These are phyloP conservation scores for Cucurbita argyrosperma DNA, from an alignment of 306 rosid species.

Conservation along the genomic window DNA sequence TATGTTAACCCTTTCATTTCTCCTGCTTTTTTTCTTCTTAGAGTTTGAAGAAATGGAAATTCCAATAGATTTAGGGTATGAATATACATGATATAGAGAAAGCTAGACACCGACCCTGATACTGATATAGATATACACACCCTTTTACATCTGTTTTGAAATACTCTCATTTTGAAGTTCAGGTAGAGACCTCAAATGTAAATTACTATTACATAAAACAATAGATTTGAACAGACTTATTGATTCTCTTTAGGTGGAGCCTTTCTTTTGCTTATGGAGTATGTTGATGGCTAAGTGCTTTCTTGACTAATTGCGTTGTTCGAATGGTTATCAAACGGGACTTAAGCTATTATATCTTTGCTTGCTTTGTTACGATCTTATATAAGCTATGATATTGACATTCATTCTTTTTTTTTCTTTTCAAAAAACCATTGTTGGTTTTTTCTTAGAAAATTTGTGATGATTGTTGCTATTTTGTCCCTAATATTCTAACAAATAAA, in stretches of 20 bases:
- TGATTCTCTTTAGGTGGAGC: not conserved
- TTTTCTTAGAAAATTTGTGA: too few relatives aligned
- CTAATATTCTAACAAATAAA: too few relatives aligned
- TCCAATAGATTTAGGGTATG: not conserved
- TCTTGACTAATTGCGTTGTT: too few relatives aligned
- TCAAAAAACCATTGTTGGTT: too few relatives aligned
- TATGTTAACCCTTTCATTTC: not conserved
- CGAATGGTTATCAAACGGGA: too few relatives aligned
- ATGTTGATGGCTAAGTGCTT: too few relatives aligned
- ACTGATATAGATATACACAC: not conserved
- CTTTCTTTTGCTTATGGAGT: not conserved
- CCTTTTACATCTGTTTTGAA: not conserved
- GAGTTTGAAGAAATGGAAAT: not conserved
- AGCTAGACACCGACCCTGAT: not conserved
- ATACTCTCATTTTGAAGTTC: not conserved
- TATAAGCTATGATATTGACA: too few relatives aligned
- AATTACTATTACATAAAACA: not conserved
- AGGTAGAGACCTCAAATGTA: slow-evolving; percentile 1
- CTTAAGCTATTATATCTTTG: too few relatives aligned
- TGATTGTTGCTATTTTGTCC: too few relatives aligned
- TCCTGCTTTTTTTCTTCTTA: not conserved
- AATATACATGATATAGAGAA: not conserved
- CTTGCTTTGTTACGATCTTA: too few relatives aligned
- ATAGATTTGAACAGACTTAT: not conserved
- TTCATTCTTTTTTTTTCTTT: too few relatives aligned